A percentile compares a stretch with the other conserved stretches of the same genome.
Conservation (phyloP, 2,329 filamentous ascomycete species). For the Pseudogymnoascus sp. region DNA sequence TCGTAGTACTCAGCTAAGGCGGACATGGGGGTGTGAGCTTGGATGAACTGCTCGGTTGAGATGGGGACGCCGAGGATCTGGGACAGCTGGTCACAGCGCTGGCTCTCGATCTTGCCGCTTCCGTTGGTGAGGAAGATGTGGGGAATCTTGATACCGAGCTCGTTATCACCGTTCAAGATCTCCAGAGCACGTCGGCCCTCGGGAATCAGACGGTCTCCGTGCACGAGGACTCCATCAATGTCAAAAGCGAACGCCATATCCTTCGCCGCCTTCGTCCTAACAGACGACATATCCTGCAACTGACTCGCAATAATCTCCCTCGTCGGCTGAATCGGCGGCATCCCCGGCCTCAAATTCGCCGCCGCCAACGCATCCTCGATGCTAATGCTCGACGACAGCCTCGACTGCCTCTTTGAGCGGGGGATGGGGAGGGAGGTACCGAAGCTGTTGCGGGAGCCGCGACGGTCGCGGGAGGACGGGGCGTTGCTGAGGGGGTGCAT, state of each 20-base stretch:
- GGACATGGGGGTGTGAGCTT: slow-evolving; percentile 70
- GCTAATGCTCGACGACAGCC: slow-evolving; percentile 46
- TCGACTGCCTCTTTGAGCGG: slow-evolving; percentile 58
- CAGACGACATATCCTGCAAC: slow-evolving; percentile 57
- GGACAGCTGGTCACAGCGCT: slow-evolving; percentile 57
- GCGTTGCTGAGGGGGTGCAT: slow-evolving; percentile 66
- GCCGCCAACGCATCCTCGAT: slow-evolving; percentile 35
- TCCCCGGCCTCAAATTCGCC: slow-evolving; percentile 40
- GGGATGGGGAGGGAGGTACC: slow-evolving; percentile 66
- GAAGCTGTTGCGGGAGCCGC: slow-evolving; percentile 68
- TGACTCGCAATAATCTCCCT: slow-evolving; percentile 63
- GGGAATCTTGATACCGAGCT: slow-evolving; percentile 70
- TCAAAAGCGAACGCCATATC: slow-evolving; percentile 79
- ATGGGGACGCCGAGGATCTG: slow-evolving; percentile 59
- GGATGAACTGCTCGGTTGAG: slow-evolving; percentile 66
- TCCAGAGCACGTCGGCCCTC: slow-evolving; percentile 58
- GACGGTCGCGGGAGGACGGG: slow-evolving; percentile 59
- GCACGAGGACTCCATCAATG: slow-evolving; percentile 67
- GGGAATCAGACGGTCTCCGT: slow-evolving; percentile 62
- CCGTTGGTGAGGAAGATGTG: slow-evolving; percentile 71
- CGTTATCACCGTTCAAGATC: slow-evolving; percentile 67
- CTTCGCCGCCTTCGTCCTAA: slow-evolving; percentile 62
- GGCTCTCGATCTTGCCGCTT: slow-evolving; percentile 60
- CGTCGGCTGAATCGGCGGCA: slow-evolving; percentile 51
- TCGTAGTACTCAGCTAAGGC: slow-evolving; percentile 69